Base-by-base conservation (phyloP, 495 filamentous ascomycete genomes). In the Cercophora samala region DNA sequence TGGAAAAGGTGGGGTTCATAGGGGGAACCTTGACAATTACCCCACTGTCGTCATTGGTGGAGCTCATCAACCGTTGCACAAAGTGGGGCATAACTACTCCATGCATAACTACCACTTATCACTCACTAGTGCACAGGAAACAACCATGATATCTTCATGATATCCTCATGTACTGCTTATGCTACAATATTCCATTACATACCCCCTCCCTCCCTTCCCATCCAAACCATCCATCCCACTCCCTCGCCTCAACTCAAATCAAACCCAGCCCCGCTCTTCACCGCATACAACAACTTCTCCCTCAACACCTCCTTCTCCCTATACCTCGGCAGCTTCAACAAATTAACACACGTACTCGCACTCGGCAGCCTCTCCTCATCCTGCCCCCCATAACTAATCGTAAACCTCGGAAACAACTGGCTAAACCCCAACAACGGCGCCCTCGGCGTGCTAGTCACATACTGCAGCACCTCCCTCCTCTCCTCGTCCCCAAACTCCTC, bases 341-440 rank as follows among this genome's bases (percentile, higher is more conserved):
- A 77, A 75, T 99, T 99, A 46, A 99, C 92, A 72, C 95, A 99
- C 1, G 95, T 99, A 73, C 95, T 97, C 21, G 95, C 93, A 74
- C 92, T 98, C 24, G 96, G 96, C 55, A 97, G 79, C 70, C 95
- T 78, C 6, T 82, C 79, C 76, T 95, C 84, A 73, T 98, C 93
- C 37, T 81, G 81, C 6, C 94, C 92, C 0, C 90, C 89, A 76
- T 98, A 95, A 6, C 95, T 81, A 60, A 99, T 97, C 69, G 88
- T 93, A 74, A 99, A 99, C 46, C 83, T 81, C 5, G 95, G 95
- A 62, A 88, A 91, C 64, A 99, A 80, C 66, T 93, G 89, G 21
- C 85, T 87, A 77, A 99, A 99, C 1, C 95, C 95, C 22, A 98
- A 78, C 61, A 99, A 79, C 1, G 95, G 95, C n/a, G 93, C 93